phyloP scores from a whole-genome alignment of 2,329 filamentous ascomycete genomes.

The Anthostomella pinea region DNA sequence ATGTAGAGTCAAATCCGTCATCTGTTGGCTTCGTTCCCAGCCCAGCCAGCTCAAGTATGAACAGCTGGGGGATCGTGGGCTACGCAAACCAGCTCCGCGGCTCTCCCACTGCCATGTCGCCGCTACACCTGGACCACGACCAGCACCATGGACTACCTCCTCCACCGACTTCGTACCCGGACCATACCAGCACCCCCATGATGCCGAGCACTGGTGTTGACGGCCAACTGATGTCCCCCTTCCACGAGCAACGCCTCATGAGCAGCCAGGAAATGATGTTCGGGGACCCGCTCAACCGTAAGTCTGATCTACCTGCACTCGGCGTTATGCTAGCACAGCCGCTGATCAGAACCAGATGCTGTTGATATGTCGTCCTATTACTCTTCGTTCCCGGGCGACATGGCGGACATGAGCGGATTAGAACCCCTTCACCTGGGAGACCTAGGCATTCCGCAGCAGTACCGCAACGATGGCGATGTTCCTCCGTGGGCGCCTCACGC shows the following conservation, averaged over 20 bases:
- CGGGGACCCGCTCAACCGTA: slow-evolving; percentile 33
- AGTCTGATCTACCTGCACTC: no score
- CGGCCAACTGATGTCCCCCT: slow-evolving; percentile 29
- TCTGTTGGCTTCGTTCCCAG: slow-evolving; percentile 45
- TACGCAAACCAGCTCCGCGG: slow-evolving; percentile 32
- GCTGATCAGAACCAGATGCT: slow-evolving; percentile 8
- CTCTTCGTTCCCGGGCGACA: slow-evolving; percentile 30
- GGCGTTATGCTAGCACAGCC: background rate
- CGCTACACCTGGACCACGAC: slow-evolving; percentile 41
- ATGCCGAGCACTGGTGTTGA: slow-evolving; percentile 26
- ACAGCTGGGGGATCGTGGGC: slow-evolving; percentile 48
- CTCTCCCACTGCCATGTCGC: slow-evolving; percentile 40
- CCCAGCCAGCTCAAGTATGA: slow-evolving; percentile 49
- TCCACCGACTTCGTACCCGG: slow-evolving; percentile 34
- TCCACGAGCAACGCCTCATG: slow-evolving; percentile 33
- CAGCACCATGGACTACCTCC: slow-evolving; percentile 27
- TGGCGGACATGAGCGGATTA: slow-evolving; percentile 22
- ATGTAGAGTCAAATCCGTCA: slow-evolving; percentile 31
- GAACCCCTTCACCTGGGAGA: slow-evolving; percentile 30
- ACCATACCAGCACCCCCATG: slow-evolving; percentile 31
- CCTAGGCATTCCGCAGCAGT: slow-evolving; percentile 37
- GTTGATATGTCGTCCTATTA: slow-evolving; percentile 25
- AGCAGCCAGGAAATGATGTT: slow-evolving; percentile 40
- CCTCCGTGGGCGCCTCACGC: slow-evolving; percentile 43
- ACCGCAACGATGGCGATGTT: slow-evolving; percentile 36